Conservation (phyloP, 73 alveolate species). For the Symbiodinium pilosum region DNA sequence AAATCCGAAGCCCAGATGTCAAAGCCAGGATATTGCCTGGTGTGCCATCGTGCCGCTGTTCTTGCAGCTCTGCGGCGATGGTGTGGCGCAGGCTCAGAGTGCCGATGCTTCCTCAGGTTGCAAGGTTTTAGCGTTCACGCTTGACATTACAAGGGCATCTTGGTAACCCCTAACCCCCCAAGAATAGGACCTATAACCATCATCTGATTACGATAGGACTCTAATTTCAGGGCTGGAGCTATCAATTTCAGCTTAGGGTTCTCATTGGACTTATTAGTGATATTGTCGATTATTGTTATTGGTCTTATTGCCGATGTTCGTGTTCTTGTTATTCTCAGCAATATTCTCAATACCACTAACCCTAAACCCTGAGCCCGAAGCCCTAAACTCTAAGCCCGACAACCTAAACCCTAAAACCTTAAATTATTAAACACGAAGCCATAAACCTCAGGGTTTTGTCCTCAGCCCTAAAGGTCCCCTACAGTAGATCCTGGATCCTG, state of each 20-base stretch:
- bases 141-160: no score
- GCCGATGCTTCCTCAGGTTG: not conserved
- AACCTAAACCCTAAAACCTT: no score
- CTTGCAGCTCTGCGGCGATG: conserved; percentile 70
- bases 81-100: conserved; percentile 47
- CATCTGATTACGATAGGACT: not conserved
- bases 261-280: no score
- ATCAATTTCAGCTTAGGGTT: not conserved
- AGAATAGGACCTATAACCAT: not conserved
- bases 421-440: no score
- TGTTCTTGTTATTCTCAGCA: no score
- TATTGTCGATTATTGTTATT: no score
- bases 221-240: not conserved
- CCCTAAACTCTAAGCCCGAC: no score
- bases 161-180: not conserved
- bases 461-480: not conserved
- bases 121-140: not conserved
- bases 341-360: no score
- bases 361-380: no score
- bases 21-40: conserved; percentile 49
- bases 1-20: no score
- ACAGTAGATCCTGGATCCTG: not conserved
- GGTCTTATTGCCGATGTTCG: no score
- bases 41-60: conserved; percentile 66
- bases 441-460: not conserved